A percentile compares a stretch with the other conserved stretches of the same genome.
Evolutionary conservation across 208 protist species (phyloP).

Genomic region (Trichomonas gallinae): DNA sequence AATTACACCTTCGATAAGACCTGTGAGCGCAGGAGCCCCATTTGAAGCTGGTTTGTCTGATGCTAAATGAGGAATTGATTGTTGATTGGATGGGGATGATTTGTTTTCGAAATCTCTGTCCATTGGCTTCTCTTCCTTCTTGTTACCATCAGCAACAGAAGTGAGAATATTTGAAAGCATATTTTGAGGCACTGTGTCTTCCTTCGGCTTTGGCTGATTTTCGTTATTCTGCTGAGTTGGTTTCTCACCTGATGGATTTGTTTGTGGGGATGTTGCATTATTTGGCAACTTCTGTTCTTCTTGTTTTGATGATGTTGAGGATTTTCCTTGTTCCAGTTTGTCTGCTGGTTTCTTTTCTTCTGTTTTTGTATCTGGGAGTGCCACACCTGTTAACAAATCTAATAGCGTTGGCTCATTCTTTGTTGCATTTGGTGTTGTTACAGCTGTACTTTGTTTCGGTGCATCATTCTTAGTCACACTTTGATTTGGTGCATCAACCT

Average conservation of each 20-base stretch:
- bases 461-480: too few species aligned
- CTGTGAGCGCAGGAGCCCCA: too few species aligned
- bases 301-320: neutral
- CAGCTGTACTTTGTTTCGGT: too few species aligned
- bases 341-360: neutral
- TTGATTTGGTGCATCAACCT: too few species aligned
- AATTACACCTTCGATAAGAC: too few species aligned
- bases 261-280: neutral
- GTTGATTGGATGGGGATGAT: neutral
- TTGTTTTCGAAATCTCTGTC: neutral
- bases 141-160: neutral
- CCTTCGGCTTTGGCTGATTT: neutral
- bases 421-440: too few species aligned
- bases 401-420: too few species aligned
- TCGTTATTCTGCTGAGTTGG: neutral
- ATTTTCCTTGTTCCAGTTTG: neutral
- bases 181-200: neutral
- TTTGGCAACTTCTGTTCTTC: neutral
- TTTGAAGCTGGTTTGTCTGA: too few species aligned
- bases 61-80: too few species aligned
- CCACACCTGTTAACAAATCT: too few species aligned
- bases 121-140: neutral
- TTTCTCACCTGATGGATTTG: neutral
- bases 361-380: neutral
- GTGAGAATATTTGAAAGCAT: neutral